Base-by-base conservation (phyloP, 108 stramenopile species). In the Pseudonitzschia multiseries region DNA sequence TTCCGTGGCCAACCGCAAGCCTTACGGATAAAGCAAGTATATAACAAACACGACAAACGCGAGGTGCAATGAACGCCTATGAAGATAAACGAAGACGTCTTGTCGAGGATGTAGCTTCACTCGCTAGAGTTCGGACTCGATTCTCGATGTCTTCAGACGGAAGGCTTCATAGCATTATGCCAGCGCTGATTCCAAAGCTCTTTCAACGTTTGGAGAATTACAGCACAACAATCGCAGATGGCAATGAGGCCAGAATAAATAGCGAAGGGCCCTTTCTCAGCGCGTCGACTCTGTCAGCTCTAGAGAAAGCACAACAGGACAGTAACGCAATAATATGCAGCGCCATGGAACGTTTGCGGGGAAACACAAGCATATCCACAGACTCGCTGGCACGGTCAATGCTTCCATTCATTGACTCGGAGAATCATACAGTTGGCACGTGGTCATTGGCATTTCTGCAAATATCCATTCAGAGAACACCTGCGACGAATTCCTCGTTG, bases 91-190 rank as follows among this genome's bases (percentile, higher is more conserved):
- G 61, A 9, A 62, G 61, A 14, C 32, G 32, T n/a, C 61, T 67
- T 18, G 52, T 22, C 41, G 63, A 64, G 14, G 80, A 81, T 22
- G 42, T 77, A 27, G 80, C 76, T 27, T 73, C 80, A 22, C 42
- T 81, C 1, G 51, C 63, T 18, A 70, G 80, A 18, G 80, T 81
- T 13, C 51, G 76, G 59, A 63, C 50, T 68, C 80, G 80, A 42
- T 60, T 81, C 15, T 60, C 65, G 27, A 60, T 68, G 12, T 48
- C 76, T 9, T 44, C 70, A 17, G 76, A 81, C 52, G 20, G 32
- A 21, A 50, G 40, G 43, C 72, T 81, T 9, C 80, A 70, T 12
- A 68, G 43, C 17, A 68, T 81, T 21, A 32, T 81, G 28, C 27
- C 71, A 12, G 72, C 54, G 4, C 72, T 81, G 8, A 71, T 81